Evolutionary conservation across 306 rosid genomes (phyloP), one percentile per base, ranked within the genome.

Genomic region (Ziziphus jujuba): DNA sequence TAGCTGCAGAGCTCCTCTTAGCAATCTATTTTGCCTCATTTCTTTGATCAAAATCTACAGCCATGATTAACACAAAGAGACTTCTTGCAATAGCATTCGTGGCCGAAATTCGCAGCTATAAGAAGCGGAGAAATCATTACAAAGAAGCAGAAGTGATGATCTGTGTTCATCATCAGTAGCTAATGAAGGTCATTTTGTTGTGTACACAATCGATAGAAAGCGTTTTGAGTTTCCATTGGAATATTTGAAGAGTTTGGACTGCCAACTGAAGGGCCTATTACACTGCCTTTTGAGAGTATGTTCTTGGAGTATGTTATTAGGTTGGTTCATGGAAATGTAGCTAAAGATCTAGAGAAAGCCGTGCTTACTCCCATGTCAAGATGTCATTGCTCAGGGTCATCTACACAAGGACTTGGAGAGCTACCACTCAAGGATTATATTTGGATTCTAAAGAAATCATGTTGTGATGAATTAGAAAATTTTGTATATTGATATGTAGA

Each of bases 271-370:
- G 75, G 80, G 15, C 75, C 77, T 2, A 71, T 75, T 28, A 65
- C 45, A 20, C 57, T 79, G 66, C 76, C 79, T 17, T 79, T 79
- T 74, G 76, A 79, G 50, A 69, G 66, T 31, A 63, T 62, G 10
- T 79, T 74, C 63, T 58, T 79, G 70, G 69, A 79, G 40, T 59
- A 74, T 62, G 66, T 16, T 17, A 16, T 16, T 0, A 17, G 8
- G 6, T 3, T 50, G 20, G 20, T 50, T 3, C 22, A 9, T 14
- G 20, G 55, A 50, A 4, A 16, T 12, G 20, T 2, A 14, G n/a
- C 20, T 2, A 7, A 49, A 49, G 55, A 50, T 50, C 8, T 50
- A 50, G 21, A 50, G 55, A 50, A 50, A n/a, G 55, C 55, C 2
- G 14, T 50, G 21, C 55, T 50, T 16, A 6, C 19, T 14, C 17